Percentiles rank a stretch among this genome's conserved stretches.
Conservation (phyloP, 306 rosid genomes). For the Geum urbanum region DNA sequence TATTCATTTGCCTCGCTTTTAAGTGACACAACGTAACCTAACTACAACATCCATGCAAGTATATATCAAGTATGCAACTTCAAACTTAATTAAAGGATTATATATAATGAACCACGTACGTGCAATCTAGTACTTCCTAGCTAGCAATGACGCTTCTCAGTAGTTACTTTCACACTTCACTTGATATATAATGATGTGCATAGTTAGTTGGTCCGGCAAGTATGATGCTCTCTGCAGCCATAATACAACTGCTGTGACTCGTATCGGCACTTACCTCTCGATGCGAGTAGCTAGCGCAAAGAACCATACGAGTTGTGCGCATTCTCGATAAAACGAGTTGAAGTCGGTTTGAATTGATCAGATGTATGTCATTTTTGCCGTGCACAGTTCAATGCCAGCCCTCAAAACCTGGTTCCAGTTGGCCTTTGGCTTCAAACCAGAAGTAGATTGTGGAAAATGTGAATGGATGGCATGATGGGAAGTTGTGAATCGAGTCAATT, state of each 20-base stretch:
- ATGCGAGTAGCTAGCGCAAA: too few relatives aligned
- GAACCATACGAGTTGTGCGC: too few relatives aligned
- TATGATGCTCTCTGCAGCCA: background rate
- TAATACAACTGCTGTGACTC: background rate
- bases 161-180: background rate
- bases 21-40: constrained; percentile 36
- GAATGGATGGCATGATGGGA: background rate
- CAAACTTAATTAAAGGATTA: background rate
- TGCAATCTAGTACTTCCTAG: background rate
- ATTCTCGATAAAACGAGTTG: too few relatives aligned
- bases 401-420: constrained; percentile 3
- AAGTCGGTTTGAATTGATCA: background rate
- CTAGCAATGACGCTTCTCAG: background rate
- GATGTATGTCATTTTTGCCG: background rate
- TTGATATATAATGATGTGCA: background rate
- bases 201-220: background rate
- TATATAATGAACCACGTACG: background rate
- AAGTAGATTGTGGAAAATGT: background rate
- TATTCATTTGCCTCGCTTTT: constrained; percentile 38
- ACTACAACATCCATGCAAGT: background rate
- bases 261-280: too few relatives aligned
- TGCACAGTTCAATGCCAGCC: background rate
- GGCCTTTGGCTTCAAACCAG: constrained; percentile 2
- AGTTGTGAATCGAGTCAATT: background rate
- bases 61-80: constrained; percentile 6